phyloP scores from a whole-genome alignment of 352 stramenopile species.

The Blastocystis sp. region DNA sequence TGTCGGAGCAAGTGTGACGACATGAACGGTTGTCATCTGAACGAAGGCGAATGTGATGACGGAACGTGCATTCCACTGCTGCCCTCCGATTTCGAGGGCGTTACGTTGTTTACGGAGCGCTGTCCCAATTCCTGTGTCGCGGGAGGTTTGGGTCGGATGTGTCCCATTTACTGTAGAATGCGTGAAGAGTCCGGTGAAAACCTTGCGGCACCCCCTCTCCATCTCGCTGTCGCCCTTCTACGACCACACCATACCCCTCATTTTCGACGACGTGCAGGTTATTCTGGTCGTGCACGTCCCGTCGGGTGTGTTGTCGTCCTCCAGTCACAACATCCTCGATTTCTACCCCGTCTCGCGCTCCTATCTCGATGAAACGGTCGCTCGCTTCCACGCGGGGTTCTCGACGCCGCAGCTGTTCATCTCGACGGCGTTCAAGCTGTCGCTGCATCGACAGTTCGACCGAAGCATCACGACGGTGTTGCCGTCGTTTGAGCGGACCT shows the following conservation, averaged over 20 bases:
- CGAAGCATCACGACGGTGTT: not conserved
- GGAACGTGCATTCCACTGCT: conserved; percentile 16
- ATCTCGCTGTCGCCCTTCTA: conserved; percentile 33
- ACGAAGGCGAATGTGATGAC: conserved; percentile 38
- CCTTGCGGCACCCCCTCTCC: not conserved
- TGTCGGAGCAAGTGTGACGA: not conserved
- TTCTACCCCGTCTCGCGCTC: not conserved
- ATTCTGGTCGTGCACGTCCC: not conserved
- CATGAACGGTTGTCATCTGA: conserved; percentile 27
- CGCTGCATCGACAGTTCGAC: not conserved
- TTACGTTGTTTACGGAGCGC: not conserved
- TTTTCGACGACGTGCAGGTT: not conserved
- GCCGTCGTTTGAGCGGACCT: not conserved
- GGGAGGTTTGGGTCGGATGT: not conserved
- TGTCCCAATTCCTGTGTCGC: not conserved
- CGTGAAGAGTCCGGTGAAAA: not conserved
- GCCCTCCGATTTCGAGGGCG: conserved; percentile 4
- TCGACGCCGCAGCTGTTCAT: conserved; percentile 33
- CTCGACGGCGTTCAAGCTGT: conserved; percentile 19
- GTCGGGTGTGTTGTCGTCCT: not conserved
- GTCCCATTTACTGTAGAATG: not conserved
- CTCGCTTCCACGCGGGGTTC: not conserved
- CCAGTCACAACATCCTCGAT: conserved; percentile 13
- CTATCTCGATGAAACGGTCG: not conserved
- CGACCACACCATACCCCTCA: conserved; percentile 13